Evolutionary conservation across 2,329 filamentous ascomycete species (phyloP).

Genomic region (Penicillium sp.): DNA sequence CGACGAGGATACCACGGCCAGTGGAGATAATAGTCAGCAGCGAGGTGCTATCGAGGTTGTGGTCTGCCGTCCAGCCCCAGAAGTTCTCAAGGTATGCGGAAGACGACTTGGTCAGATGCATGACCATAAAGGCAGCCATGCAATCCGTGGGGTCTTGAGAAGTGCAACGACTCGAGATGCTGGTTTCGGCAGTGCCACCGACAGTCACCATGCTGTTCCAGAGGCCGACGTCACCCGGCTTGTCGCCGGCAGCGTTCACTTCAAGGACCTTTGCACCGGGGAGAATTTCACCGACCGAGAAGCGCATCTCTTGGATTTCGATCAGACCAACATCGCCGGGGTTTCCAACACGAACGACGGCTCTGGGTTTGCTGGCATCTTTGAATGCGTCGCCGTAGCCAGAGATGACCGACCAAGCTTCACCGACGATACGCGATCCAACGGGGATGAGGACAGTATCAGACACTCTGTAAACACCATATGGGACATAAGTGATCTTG

Average conservation of each 20-base stretch:
- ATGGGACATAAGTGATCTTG: slow-evolving; percentile 32
- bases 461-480: slow-evolving; percentile 39
- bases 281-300: slow-evolving; percentile 47
- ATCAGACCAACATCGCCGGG: slow-evolving; percentile 47
- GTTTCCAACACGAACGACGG: slow-evolving; percentile 50
- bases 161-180: slow-evolving; percentile 38
- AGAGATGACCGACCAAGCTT: slow-evolving; percentile 50
- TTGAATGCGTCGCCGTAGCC: slow-evolving; percentile 46
- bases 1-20: slow-evolving; percentile 40
- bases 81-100: slow-evolving; percentile 53
- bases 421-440: slow-evolving; percentile 50
- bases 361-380: slow-evolving; percentile 40
- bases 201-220: slow-evolving; percentile 46
- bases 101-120: slow-evolving; percentile 47
- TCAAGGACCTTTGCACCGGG: slow-evolving; percentile 45
- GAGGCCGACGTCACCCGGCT: slow-evolving; percentile 48
- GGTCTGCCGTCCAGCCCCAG: slow-evolving; percentile 47
- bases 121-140: slow-evolving; percentile 46
- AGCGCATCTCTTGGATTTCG: slow-evolving; percentile 50
- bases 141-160: slow-evolving; percentile 37
- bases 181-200: slow-evolving; percentile 43
- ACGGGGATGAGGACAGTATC: slow-evolving; percentile 45
- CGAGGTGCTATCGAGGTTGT: slow-evolving; percentile 44
- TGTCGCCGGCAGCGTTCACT: slow-evolving; percentile 46
- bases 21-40: slow-evolving; percentile 31